Conservation (phyloP, 805 yeast genomes). For the Yamadazyma tumulicola region DNA sequence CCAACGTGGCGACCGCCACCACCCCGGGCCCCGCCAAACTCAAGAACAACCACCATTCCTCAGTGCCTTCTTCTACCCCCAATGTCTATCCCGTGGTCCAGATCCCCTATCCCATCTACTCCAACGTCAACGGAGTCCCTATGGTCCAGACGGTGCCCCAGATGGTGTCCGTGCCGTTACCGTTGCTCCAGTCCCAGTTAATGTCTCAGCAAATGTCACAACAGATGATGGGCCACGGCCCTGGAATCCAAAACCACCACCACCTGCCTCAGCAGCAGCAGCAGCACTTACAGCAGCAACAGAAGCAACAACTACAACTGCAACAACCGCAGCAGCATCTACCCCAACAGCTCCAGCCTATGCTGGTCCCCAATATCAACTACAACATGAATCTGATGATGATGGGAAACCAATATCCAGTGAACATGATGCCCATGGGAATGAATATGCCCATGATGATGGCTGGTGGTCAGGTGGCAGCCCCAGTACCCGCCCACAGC, state of each 20-base stretch:
- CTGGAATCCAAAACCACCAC: background rate
- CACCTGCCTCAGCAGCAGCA: conserved; percentile 5
- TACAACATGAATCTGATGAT: too few species aligned
- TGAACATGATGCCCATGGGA: too few species aligned
- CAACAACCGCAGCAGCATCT: conserved; percentile 2
- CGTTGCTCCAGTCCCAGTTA: conserved; percentile 11
- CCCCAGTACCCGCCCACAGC: too few species aligned
- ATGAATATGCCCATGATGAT: too few species aligned
- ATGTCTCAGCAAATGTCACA: background rate
- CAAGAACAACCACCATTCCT: background rate
- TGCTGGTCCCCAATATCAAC: too few species aligned
- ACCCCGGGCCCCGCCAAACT: background rate
- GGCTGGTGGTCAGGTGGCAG: too few species aligned
- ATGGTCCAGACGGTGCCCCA: conserved; percentile 14
- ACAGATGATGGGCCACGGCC: background rate
- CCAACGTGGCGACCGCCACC: too few species aligned
- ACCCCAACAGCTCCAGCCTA: background rate
- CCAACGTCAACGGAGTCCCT: conserved; percentile 13
- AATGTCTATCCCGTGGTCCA: conserved; percentile 23
- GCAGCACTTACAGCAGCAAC: conserved; percentile 4
- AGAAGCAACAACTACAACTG: conserved; percentile 4
- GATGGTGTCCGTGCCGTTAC: conserved; percentile 14
- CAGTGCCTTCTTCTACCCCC: background rate
- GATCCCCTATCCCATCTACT: conserved; percentile 16
- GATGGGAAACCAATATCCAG: too few species aligned